A percentile compares a stretch with the other conserved stretches of the same genome.
Evolutionary conservation across 2,329 filamentous ascomycete species (phyloP).

Genomic region (Trichoderma arundinaceum): DNA sequence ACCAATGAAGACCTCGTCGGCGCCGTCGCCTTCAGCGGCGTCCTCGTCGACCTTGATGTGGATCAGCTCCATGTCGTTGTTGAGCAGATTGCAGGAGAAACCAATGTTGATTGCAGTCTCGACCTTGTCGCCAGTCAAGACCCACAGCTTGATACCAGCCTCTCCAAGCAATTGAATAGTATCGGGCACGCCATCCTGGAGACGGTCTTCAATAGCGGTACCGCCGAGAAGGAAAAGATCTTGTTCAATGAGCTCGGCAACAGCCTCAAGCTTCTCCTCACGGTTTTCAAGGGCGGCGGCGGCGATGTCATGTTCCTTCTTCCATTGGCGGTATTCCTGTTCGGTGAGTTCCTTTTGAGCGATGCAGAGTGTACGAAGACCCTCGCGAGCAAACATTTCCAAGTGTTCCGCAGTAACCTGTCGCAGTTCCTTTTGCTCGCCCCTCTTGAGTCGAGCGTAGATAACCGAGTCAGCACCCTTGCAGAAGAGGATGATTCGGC

Average conservation of each 20-base stretch:
- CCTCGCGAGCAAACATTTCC: constrained; percentile 96
- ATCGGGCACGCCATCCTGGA: constrained; percentile 96
- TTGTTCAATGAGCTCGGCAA: constrained; percentile 89
- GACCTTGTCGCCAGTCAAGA: constrained; percentile 96
- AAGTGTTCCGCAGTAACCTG: constrained; percentile 87
- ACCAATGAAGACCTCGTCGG: constrained; percentile 57
- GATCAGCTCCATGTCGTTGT: constrained; percentile 97
- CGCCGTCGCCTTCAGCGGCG: constrained; percentile 53
- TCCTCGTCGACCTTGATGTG: constrained; percentile 85
- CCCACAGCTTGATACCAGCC: constrained; percentile 98
- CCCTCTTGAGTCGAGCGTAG: constrained; percentile 84
- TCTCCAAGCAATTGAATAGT: constrained; percentile 89
- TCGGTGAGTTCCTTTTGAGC: constrained; percentile 82
- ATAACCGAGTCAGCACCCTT: constrained; percentile 98
- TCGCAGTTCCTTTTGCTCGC: constrained; percentile 84
- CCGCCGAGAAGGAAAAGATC: constrained; percentile 87
- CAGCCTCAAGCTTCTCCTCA: constrained; percentile 90
- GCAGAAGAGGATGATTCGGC: constrained; percentile 88
- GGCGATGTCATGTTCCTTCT: constrained; percentile 83
- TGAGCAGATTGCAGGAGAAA: constrained; percentile 96
- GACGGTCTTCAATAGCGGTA: constrained; percentile 94
- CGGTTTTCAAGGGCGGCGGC: constrained; percentile 82
- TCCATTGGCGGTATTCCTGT: constrained; percentile 84
- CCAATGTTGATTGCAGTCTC: constrained; percentile 99
- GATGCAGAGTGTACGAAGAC: constrained; percentile 91